Evolutionary conservation across 1,284 basidiomycete species (phyloP).

Genomic region (Leccinum ponderosum): DNA sequence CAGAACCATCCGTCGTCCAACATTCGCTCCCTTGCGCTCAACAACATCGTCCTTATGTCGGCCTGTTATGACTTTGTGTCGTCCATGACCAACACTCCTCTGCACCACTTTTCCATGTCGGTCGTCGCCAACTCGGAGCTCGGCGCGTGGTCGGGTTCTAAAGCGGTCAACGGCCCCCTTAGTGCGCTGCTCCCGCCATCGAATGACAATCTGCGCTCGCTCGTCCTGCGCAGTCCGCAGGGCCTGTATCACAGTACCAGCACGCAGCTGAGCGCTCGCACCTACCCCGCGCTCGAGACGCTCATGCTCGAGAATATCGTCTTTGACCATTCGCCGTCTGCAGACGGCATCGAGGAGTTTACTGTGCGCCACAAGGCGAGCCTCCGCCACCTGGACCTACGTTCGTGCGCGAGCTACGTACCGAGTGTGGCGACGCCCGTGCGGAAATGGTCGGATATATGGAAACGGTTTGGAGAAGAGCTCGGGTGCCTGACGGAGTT

Average conservation of each 20-base stretch:
- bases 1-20: slow-evolving; percentile 11
- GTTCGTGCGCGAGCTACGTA: slow-evolving; percentile 28
- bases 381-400: slow-evolving; percentile 24
- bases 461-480: slow-evolving; percentile 24
- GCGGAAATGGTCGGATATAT: slow-evolving; percentile 31
- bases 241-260: slow-evolving; percentile 32
- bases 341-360: slow-evolving; percentile 31
- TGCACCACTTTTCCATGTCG: slow-evolving; percentile 32
- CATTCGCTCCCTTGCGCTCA: slow-evolving; percentile 26
- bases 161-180: slow-evolving; percentile 28
- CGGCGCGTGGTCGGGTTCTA: slow-evolving; percentile 32
- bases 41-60: slow-evolving; percentile 30
- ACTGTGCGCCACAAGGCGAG: slow-evolving; percentile 31
- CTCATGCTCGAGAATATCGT: slow-evolving; percentile 34
- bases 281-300: slow-evolving; percentile 28
- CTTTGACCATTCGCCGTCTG: slow-evolving; percentile 24
- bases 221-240: slow-evolving; percentile 26
- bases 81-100: slow-evolving; percentile 24
- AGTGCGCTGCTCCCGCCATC: slow-evolving; percentile 25
- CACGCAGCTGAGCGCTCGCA: slow-evolving; percentile 18
- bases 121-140: slow-evolving; percentile 34
- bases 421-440: slow-evolving; percentile 9
- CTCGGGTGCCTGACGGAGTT: slow-evolving; percentile 23
- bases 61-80: slow-evolving; percentile 31
- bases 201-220: slow-evolving; percentile 24